Evolutionary conservation across 495 filamentous ascomycete species (phyloP).

Genomic region (Glarea lozoyensis): DNA sequence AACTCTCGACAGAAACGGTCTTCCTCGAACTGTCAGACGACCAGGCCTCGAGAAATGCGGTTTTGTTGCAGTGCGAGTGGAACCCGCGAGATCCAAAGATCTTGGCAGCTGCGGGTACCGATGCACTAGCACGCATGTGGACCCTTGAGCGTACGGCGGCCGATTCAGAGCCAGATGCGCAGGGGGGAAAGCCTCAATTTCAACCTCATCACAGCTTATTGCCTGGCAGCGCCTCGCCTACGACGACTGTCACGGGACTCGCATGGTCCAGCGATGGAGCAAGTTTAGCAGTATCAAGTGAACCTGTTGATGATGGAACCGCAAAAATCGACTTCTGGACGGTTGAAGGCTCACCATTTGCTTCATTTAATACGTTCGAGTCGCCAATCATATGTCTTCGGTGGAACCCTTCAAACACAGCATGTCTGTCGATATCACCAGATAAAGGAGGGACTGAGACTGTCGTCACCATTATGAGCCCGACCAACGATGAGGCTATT

Average conservation of each 20-base stretch:
- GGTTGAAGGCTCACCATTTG: constrained; percentile 41
- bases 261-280: constrained; percentile 64
- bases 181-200: constrained; percentile 8
- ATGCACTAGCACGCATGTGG: constrained; percentile 75
- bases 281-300: constrained; percentile 61
- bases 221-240: constrained; percentile 22
- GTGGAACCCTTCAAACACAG: constrained; percentile 48
- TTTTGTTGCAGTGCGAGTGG: constrained; percentile 65
- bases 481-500: constrained; percentile 27
- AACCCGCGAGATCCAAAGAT: constrained; percentile 66
- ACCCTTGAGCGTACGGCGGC: constrained; percentile 48
- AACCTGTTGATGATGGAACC: constrained; percentile 45
- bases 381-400: constrained; percentile 47
- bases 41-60: constrained; percentile 31
- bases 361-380: constrained; percentile 36
- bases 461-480: constrained; percentile 41
- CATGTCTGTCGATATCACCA: constrained; percentile 47
- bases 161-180: constrained; percentile 25
- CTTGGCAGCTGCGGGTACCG: constrained; percentile 64
- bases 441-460: constrained; percentile 32
- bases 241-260: constrained; percentile 49
- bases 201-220: constrained; percentile 31
- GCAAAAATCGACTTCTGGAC: constrained; percentile 58
- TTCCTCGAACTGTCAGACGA: constrained; percentile 53
- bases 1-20: constrained; percentile 55